Evolutionary conservation across 352 stramenopile species (phyloP), one percentile per base, ranked within the genome.

Genomic region (Pythium aquatile): DNA sequence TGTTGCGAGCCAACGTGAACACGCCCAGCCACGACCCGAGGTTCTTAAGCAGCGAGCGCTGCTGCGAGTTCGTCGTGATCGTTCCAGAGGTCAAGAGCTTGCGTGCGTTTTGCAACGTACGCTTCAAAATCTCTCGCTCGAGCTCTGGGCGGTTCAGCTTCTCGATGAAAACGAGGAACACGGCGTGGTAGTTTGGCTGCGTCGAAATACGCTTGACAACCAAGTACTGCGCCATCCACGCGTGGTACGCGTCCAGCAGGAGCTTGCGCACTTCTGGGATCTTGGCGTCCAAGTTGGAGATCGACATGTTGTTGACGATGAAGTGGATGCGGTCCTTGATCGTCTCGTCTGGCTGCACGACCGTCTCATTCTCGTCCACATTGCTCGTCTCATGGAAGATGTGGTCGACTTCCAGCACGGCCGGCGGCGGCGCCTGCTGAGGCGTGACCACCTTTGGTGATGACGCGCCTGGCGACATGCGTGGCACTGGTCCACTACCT

Each of bases 271-370:
- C 83, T 64, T 99, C 97, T 24, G 94, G 81, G 30, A 98, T 97
- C 78, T 99, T 99, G 30, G 82, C 83, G 55, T 99, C 95, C 24
- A 99, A 77, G 72, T 99, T 99, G 28, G 87, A 96, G 57, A 97
- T 94, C 49, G 97, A 98, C 74, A 99, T 94, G 74, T 99, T 99
- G 81, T 99, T 99, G 69, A 99, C 97, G 20, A 99, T 95, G 68
- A 99, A 99, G 73, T 99, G 96, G 65, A 99, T 97, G n/a, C 96
- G 83, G 73, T 99, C 97, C 58, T 98, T 87, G 51, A 98, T 70
- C 24, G 63, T 83, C 68, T 94, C 83, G 13, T 94, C 87, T 0
- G 87, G 87, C 59, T 96, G 85, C 46, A 73, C 64, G 29, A 92
- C 72, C 13, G 69, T 73, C 68, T 90, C 80, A 30, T 77, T 60